Evolutionary conservation across 2,329 filamentous ascomycete species (phyloP), one percentile per base, ranked within the genome.

Genomic region (Sporothrix pallida): DNA sequence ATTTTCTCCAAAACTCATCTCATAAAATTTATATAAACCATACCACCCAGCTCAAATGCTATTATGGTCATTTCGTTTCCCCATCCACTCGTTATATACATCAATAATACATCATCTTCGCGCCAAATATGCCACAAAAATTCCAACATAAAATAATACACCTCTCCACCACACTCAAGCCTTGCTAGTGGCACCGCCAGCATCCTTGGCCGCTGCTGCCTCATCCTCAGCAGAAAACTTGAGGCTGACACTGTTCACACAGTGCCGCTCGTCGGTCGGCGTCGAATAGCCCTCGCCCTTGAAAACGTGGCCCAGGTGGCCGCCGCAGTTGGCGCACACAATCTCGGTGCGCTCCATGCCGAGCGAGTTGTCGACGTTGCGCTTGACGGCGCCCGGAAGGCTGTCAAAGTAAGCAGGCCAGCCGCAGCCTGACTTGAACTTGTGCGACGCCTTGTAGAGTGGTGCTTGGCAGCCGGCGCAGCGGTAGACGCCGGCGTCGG

Each of bases 341-440:
- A 99, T 99, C 86, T 99, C 96, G 15, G 90, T 98, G 77, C 96
- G 87, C 80, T 86, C 81, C 93, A 97, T 97, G 65, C 95, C 95
- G 70, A 94, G 87, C 0, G 90, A 86, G 67, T 83, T 85, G 82
- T 99, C 96, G 76, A 90, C 89, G 79, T 95, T 92, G 75, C 95
- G 87, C 50, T 89, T 93, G 13, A 99, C 94, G 0, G 95, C 95
- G 2, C 94, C 95, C 0, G 96, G 95, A 70, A 99, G 89, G 77
- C 92, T 95, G 83, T 99, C 96, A 81, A 95, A 99, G 84, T 98
- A 99, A 13, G 96, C 96, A 0, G 96, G 96, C 96, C 96, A 99
- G 75, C 96, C 96, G 83, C 96, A 99, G 58, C 94, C 94, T 20
- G 93, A 97, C 82, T 93, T 93, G 88, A 99, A 99, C 83, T 99